Conservation (phyloP, 768 basidiomycete genomes). For the Tubosaeta brunneosetosa region DNA sequence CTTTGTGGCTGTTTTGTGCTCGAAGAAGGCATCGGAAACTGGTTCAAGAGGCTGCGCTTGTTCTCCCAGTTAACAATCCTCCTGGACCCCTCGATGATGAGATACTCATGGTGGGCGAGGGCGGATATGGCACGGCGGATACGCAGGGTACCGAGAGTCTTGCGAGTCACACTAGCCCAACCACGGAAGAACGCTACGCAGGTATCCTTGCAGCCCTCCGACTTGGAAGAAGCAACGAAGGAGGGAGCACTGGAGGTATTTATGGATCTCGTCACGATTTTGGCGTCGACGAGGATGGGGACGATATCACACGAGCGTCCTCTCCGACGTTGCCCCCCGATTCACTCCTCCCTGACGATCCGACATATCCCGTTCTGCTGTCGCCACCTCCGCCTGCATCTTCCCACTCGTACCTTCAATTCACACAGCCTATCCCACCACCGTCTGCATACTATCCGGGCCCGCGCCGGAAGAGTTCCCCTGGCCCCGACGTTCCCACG, state of each 20-base stretch:
- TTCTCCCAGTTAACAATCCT: constrained; percentile 6
- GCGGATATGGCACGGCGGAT: constrained; percentile 1
- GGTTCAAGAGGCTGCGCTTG: constrained; percentile 13
- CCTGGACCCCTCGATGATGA: constrained; percentile 23
- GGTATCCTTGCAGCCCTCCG: constrained; percentile 24
- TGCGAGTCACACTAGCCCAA: neutral
- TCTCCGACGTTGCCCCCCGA: constrained; percentile 24
- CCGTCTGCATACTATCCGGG: constrained; percentile 23
- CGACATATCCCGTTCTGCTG: constrained; percentile 14
- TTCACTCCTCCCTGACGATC: constrained; percentile 10
- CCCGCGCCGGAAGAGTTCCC: constrained; percentile 20
- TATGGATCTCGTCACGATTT: constrained; percentile 22
- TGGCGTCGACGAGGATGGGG: constrained; percentile 6
- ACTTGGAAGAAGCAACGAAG: constrained; percentile 15
- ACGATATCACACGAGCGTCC: constrained; percentile 13
- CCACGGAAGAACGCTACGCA: constrained; percentile 27
- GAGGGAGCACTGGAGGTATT: constrained; percentile 25
- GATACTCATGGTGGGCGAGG: constrained; percentile 13
- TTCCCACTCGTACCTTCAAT: constrained; percentile 1
- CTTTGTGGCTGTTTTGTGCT: constrained; percentile 31
- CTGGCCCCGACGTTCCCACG: constrained; percentile 24
- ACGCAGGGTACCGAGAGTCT: neutral
- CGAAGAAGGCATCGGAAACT: constrained; percentile 26
- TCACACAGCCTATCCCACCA: constrained; percentile 16
- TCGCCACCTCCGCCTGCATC: constrained; percentile 24